Percentiles rank a stretch among this genome's conserved stretches.
Evolutionary conservation across 73 alveolate genomes (phyloP).

Genomic region (Diophrys appendiculata): DNA sequence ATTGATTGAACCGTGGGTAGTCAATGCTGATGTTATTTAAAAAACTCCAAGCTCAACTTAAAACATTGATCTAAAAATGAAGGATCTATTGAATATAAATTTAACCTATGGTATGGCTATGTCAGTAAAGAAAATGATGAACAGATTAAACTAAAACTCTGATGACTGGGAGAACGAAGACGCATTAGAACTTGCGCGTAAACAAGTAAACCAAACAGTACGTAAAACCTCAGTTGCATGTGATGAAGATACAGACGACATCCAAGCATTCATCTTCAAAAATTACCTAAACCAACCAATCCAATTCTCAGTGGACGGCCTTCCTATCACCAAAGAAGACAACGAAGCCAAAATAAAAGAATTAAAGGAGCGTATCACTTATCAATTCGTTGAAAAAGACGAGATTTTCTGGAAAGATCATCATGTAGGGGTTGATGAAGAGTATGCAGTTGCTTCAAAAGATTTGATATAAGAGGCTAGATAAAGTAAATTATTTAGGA

Average conservation of each 20-base stretch:
- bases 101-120: slow-evolving; percentile 52
- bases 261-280: slow-evolving; percentile 16
- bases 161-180: slow-evolving; percentile 65
- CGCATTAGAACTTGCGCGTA: neutral
- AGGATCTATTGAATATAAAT: slow-evolving; percentile 40
- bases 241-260: neutral
- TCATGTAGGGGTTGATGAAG: slow-evolving; percentile 10
- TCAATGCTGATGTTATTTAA: slow-evolving; percentile 12
- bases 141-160: slow-evolving; percentile 14
- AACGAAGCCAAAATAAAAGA: neutral
- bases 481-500: neutral
- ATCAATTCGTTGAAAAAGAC: too few relatives aligned
- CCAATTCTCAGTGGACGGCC: slow-evolving; percentile 17
- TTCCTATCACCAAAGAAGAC: neutral
- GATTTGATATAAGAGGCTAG: neutral
- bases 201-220: neutral
- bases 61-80: slow-evolving; percentile 9
- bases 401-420: too few relatives aligned
- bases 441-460: neutral
- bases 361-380: too few relatives aligned
- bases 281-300: neutral
- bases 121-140: slow-evolving; percentile 18
- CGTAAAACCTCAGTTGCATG: neutral
- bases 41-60: slow-evolving; percentile 15
- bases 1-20: slow-evolving; percentile 48